These are phyloP conservation scores for Vigna unguiculata DNA, from an alignment of 306 rosid species.

Conservation along the genomic window DNA sequence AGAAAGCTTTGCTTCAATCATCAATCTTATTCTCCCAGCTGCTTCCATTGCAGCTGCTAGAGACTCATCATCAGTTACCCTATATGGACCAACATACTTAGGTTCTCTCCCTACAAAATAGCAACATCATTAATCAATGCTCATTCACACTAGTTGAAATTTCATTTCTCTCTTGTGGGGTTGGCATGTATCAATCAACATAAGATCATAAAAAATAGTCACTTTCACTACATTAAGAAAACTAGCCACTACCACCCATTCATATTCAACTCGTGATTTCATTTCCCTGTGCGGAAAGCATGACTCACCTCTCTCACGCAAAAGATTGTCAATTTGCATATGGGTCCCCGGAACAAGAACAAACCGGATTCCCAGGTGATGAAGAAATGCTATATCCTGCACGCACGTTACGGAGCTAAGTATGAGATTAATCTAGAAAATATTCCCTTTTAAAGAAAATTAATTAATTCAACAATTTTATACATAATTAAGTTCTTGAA, in stretches of 20 bases:
- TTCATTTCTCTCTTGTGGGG: background rate
- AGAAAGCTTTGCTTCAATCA: slow-evolving; percentile 84
- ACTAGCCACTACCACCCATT: background rate
- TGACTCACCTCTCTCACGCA: slow-evolving; percentile 69
- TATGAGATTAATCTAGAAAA: background rate
- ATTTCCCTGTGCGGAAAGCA: background rate
- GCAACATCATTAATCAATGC: background rate
- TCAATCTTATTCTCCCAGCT: slow-evolving; percentile 71
- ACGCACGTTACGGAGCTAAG: slow-evolving; percentile 18
- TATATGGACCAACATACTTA: slow-evolving; percentile 67
- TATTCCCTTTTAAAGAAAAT: background rate
- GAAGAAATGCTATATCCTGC: slow-evolving; percentile 90
- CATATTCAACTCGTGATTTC: background rate
- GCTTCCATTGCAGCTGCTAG: slow-evolving; percentile 80
- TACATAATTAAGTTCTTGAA: background rate
- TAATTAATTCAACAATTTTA: background rate
- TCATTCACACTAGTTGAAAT: slow-evolving; percentile 27
- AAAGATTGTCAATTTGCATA: slow-evolving; percentile 72
- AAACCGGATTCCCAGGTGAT: slow-evolving; percentile 80
- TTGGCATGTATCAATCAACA: slow-evolving; percentile 2
- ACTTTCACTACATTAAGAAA: background rate
- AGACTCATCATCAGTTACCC: slow-evolving; percentile 71
- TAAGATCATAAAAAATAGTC: background rate
- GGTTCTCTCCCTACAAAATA: slow-evolving; percentile 64
- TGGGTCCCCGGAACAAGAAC: slow-evolving; percentile 79